These are phyloP conservation scores for Penicillium verrucosum DNA, from an alignment of 2,329 filamentous ascomycete genomes.

Conservation along the genomic window DNA sequence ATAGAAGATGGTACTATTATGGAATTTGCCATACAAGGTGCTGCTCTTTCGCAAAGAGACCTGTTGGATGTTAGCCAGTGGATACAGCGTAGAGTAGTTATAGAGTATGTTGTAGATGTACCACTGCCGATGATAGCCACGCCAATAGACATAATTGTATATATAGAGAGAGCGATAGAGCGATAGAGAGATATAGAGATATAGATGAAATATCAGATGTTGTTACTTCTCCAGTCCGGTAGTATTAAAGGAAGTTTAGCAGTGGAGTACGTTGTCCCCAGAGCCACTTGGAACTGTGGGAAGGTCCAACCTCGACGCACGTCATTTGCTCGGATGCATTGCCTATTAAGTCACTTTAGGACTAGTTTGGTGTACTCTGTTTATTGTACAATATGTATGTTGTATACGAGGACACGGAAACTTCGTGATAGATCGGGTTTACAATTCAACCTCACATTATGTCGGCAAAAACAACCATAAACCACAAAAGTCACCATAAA, in stretches of 20 bases:
- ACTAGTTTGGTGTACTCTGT: background rate
- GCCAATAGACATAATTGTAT: conserved; percentile 38
- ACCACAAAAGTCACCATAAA: background rate
- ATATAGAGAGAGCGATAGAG: background rate
- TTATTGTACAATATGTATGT: too few species aligned
- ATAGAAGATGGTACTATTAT: background rate
- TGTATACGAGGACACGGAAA: background rate
- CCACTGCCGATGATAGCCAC: conserved; percentile 55
- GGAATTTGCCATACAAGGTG: conserved; percentile 43
- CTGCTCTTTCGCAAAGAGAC: conserved; percentile 57
- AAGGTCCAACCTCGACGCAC: conserved; percentile 6
- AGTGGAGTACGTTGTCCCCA: background rate
- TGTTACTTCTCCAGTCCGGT: background rate
- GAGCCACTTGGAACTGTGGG: background rate
- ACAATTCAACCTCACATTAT: background rate
- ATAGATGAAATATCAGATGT: background rate
- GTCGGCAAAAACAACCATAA: background rate
- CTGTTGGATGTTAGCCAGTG: conserved; percentile 20
- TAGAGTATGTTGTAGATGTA: conserved; percentile 15
- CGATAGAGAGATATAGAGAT: too few species aligned
- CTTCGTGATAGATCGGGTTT: background rate
- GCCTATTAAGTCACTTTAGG: background rate
- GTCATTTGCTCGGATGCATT: conserved; percentile 2
- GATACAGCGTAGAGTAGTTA: background rate
- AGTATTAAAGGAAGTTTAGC: background rate